These are phyloP conservation scores for Talaromyces borbonicus DNA, from an alignment of 495 filamentous ascomycete species.

Conservation along the genomic window DNA sequence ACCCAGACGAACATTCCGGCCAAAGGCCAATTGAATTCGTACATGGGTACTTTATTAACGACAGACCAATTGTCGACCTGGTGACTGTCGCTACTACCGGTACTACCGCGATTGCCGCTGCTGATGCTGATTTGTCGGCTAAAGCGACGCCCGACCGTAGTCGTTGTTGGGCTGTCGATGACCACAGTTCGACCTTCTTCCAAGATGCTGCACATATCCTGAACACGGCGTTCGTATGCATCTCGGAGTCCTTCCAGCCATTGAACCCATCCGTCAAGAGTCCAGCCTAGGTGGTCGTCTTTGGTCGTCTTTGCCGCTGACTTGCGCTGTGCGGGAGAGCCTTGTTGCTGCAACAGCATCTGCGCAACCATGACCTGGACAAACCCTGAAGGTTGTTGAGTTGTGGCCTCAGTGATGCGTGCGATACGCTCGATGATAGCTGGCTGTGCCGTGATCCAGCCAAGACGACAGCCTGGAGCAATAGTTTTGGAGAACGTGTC, in stretches of 20 bases:
- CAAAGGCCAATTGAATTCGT: constrained; percentile 65
- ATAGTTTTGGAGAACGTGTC: constrained; percentile 81
- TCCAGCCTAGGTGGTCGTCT: constrained; percentile 49
- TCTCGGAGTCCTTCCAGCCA: constrained; percentile 80
- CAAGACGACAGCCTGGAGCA: constrained; percentile 63
- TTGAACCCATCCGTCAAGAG: constrained; percentile 75
- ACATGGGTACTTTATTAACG: constrained; percentile 59
- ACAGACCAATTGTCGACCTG: constrained; percentile 56
- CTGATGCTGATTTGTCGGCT: too few species aligned
- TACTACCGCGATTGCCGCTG: constrained; percentile 10
- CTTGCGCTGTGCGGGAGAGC: constrained; percentile 18
- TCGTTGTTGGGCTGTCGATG: constrained; percentile 31
- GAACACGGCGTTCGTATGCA: constrained; percentile 75
- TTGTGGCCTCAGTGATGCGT: constrained; percentile 61
- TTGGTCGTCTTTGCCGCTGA: too few species aligned
- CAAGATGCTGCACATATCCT: constrained; percentile 58
- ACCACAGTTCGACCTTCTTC: constrained; percentile 53
- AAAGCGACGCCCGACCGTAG: constrained; percentile 26
- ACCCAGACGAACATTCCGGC: constrained; percentile 95
- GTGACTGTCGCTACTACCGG: constrained; percentile 20
- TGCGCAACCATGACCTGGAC: constrained; percentile 73
- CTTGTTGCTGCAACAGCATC: constrained; percentile 54
- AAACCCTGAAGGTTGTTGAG: constrained; percentile 81
- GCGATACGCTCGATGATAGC: constrained; percentile 62
- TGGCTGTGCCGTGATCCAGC: constrained; percentile 77